Conservation (phyloP, 2,329 filamentous ascomycete species). For the Arthrinium puccinioides region DNA sequence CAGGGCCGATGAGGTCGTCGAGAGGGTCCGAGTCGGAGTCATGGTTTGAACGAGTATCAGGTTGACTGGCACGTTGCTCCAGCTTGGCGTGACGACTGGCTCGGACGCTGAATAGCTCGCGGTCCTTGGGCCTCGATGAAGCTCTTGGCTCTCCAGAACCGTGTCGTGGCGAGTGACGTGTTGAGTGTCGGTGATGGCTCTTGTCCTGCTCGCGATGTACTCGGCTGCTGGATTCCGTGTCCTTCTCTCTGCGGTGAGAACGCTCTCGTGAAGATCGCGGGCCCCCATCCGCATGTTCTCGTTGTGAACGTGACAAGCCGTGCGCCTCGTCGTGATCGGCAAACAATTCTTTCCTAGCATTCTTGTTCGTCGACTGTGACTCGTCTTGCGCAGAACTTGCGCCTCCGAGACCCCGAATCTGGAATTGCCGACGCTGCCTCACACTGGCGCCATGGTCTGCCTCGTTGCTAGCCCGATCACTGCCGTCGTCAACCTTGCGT, state of each 20-base stretch:
- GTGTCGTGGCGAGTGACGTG: background rate
- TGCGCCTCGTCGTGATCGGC: slow-evolving; percentile 5
- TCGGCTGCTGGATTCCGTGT: background rate
- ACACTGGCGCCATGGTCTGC: background rate
- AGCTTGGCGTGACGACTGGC: slow-evolving; percentile 1
- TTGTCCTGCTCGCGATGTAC: slow-evolving; percentile 6
- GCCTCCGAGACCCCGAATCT: slow-evolving; percentile 3
- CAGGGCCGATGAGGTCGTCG: slow-evolving; percentile 71
- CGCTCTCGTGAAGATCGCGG: background rate
- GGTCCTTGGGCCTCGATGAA: slow-evolving; percentile 1
- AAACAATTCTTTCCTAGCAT: slow-evolving; percentile 14
- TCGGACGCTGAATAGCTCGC: slow-evolving; percentile 2
- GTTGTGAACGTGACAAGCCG: slow-evolving; percentile 3
- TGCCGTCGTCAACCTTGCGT: slow-evolving; percentile 20
- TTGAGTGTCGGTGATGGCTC: slow-evolving; percentile 14
- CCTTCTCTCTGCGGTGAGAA: slow-evolving; percentile 1
- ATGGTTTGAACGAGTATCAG: slow-evolving; percentile 6
- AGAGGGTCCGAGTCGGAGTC: slow-evolving; percentile 61
- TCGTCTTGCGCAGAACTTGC: slow-evolving; percentile 8
- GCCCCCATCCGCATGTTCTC: too few species aligned
- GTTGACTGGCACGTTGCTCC: slow-evolving; percentile 11
- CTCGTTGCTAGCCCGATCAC: slow-evolving; percentile 7
- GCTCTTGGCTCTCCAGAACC: slow-evolving; percentile 4
- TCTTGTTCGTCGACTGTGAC: slow-evolving; percentile 14
- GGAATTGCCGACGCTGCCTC: background rate